phyloP scores from a whole-genome alignment of 1,284 basidiomycete genomes.

The Moesziomyces sp. region DNA sequence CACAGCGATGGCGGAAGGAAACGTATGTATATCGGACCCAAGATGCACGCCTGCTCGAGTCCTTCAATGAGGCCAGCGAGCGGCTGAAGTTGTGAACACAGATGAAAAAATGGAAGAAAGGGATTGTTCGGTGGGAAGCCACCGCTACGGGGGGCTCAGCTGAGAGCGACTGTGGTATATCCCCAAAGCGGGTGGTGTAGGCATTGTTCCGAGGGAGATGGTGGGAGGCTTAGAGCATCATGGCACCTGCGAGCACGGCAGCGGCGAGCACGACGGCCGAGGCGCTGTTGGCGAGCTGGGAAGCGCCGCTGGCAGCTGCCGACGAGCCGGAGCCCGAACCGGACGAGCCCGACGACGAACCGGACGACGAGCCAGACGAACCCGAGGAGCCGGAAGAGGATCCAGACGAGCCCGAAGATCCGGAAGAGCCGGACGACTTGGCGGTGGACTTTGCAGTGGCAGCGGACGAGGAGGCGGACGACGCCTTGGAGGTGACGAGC shows the following conservation, averaged over 20 bases:
- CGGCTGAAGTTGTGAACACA: too few relatives aligned
- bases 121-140: too few relatives aligned
- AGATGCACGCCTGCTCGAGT: neutral
- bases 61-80: too few relatives aligned
- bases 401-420: conserved; percentile 9
- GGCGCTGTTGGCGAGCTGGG: conserved; percentile 18
- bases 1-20: too few relatives aligned
- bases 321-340: neutral
- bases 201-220: too few relatives aligned
- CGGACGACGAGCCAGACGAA: conserved; percentile 2
- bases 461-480: conserved; percentile 14
- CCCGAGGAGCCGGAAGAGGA: conserved; percentile 13
- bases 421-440: conserved; percentile 6
- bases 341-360: conserved; percentile 7
- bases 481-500: conserved; percentile 25
- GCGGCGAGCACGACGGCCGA: conserved; percentile 23
- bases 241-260: conserved; percentile 42
- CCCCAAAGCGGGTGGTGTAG: too few relatives aligned
- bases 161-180: too few relatives aligned
- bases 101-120: too few relatives aligned
- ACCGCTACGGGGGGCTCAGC: too few relatives aligned
- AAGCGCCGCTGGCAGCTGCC: conserved; percentile 24
- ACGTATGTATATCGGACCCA: too few relatives aligned
- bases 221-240: conserved; percentile 41
- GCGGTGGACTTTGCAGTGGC: conserved; percentile 14